A percentile compares a stretch with the other conserved stretches of the same genome.
phyloP scores from a whole-genome alignment of 2,329 filamentous ascomycete species.

The Beauveria sp. region DNA sequence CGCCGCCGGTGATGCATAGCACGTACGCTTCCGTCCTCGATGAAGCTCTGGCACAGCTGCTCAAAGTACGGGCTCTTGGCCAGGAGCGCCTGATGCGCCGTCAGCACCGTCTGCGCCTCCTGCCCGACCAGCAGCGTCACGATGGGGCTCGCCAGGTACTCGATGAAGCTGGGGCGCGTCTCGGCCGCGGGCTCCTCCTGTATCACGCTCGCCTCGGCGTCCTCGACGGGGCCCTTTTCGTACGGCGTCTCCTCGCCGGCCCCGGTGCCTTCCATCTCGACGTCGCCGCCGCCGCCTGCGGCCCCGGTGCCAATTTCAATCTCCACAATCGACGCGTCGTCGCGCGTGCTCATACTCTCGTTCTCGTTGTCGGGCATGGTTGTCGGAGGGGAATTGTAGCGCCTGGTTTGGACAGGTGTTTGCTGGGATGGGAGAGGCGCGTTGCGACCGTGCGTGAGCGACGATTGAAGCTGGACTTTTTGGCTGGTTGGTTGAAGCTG shows the following conservation, averaged over 20 bases:
- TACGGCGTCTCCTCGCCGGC: slow-evolving; percentile 25
- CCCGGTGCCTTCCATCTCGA: slow-evolving; percentile 31
- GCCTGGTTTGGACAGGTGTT: neutral
- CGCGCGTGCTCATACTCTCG: slow-evolving; percentile 8
- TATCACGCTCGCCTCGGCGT: slow-evolving; percentile 26
- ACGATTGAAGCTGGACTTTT: neutral
- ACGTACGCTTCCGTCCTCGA: slow-evolving; percentile 53
- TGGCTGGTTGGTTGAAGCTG: neutral
- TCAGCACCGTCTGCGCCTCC: slow-evolving; percentile 57
- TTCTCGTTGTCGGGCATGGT: slow-evolving; percentile 24
- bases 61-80: slow-evolving; percentile 67
- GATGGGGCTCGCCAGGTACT: slow-evolving; percentile 61
- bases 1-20: neutral
- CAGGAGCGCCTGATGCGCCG: slow-evolving; percentile 74
- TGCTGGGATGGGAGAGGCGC: neutral
- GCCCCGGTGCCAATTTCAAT: slow-evolving; percentile 15
- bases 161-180: slow-evolving; percentile 40
- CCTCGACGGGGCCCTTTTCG: slow-evolving; percentile 23
- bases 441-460: neutral
- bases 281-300: slow-evolving; percentile 20
- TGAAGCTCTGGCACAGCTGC: slow-evolving; percentile 54
- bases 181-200: slow-evolving; percentile 25
- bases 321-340: slow-evolving; percentile 15
- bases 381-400: neutral
- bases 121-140: slow-evolving; percentile 60